Percentiles rank a stretch among this genome's conserved stretches.
Conservation (phyloP, 2,329 filamentous ascomycete species). For the Talaromyces sp. region DNA sequence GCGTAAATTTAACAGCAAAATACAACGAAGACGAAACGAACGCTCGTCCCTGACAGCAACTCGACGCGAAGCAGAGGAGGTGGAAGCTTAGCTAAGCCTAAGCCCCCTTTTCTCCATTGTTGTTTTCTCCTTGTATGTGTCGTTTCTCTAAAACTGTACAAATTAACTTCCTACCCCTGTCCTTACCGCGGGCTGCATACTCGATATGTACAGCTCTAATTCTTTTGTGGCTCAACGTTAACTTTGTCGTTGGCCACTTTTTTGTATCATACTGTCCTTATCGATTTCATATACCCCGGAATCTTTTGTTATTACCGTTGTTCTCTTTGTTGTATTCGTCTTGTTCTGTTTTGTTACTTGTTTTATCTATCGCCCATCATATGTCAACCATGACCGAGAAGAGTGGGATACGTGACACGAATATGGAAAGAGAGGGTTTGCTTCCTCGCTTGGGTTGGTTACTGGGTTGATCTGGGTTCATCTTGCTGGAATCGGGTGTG, state of each 20-base stretch:
- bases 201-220: background rate
- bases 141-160: background rate
- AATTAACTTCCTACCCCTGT: slow-evolving; percentile 7
- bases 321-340: slow-evolving; percentile 12
- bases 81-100: slow-evolving; percentile 28
- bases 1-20: slow-evolving; percentile 62
- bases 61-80: slow-evolving; percentile 36
- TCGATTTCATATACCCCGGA: slow-evolving; percentile 15
- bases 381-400: background rate
- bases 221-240: slow-evolving; percentile 7
- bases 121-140: background rate
- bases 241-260: background rate
- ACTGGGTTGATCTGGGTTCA: background rate
- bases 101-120: background rate
- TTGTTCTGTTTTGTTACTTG: slow-evolving; percentile 3
- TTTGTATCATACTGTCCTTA: slow-evolving; percentile 19
- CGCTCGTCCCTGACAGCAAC: slow-evolving; percentile 24
- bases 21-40: slow-evolving; percentile 22
- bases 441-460: background rate
- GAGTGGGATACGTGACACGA: slow-evolving; percentile 9
- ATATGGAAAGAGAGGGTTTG: background rate
- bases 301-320: background rate
- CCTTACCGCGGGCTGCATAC: slow-evolving; percentile 3
- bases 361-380: background rate
- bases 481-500: background rate